A percentile compares a stretch with the other conserved stretches of the same genome.
Conservation (phyloP, 1,139 yeast species). For the Magnusiomyces sp. region DNA sequence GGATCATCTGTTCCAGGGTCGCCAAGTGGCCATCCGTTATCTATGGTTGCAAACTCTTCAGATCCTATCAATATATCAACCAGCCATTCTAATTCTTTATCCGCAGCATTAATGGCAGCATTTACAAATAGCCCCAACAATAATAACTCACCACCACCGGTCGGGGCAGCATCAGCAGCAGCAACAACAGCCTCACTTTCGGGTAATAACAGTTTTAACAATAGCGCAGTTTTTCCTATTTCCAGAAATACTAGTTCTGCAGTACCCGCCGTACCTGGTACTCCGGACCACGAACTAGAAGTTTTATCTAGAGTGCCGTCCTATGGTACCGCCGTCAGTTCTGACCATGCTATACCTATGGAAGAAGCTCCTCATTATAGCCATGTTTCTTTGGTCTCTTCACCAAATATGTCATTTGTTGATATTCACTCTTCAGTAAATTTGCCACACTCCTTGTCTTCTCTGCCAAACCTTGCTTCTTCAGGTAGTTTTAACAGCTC, state of each 20-base stretch:
- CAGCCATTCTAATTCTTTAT: slow-evolving; percentile 4
- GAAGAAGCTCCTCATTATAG: slow-evolving; percentile 29
- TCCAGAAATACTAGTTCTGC: too few relatives aligned
- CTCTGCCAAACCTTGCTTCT: too few relatives aligned
- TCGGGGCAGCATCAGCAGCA: neutral
- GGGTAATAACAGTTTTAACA: neutral
- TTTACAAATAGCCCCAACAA: neutral
- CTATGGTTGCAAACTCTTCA: slow-evolving; percentile 2
- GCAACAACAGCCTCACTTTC: neutral
- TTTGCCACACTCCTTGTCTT: too few relatives aligned
- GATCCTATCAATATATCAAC: slow-evolving; percentile 6
- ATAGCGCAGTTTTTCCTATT: too few relatives aligned
- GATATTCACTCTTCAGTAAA: too few relatives aligned
- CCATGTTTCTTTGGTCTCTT: slow-evolving; percentile 5
- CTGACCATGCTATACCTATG: slow-evolving; percentile 20
- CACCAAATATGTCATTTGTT: too few relatives aligned
- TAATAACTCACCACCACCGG: neutral
- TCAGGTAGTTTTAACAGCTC: too few relatives aligned
- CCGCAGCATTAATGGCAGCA: too few relatives aligned
- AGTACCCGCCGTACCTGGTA: neutral
- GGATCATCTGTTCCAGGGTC: neutral
- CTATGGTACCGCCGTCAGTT: slow-evolving; percentile 55
- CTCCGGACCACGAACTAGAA: slow-evolving; percentile 28
- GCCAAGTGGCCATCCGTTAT: neutral
- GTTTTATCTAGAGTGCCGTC: slow-evolving; percentile 69